Percentiles rank a stretch among this genome's conserved stretches.
Conservation (phyloP, 371 early-diverging fungal genomes). For the Choanephora cucurbitarum region DNA sequence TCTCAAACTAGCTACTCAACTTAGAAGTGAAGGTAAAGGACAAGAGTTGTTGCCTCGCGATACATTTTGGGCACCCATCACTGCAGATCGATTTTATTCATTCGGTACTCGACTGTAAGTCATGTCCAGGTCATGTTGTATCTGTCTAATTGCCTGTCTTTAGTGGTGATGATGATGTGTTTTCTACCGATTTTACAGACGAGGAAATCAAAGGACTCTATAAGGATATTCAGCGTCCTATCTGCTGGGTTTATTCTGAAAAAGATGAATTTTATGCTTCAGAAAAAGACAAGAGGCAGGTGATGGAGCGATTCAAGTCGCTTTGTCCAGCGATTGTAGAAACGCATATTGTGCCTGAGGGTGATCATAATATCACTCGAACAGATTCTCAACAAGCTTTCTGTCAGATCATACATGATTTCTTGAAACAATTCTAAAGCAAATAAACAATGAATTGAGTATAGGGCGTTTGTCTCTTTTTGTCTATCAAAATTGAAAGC, state of each 20-base stretch:
- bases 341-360: constrained; percentile 36
- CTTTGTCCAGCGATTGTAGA: constrained; percentile 42
- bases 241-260: constrained; percentile 45
- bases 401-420: constrained; percentile 14
- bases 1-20: constrained; percentile 31
- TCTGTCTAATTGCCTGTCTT: constrained; percentile 2
- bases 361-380: constrained; percentile 46
- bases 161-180: constrained; percentile 63
- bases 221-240: constrained; percentile 37
- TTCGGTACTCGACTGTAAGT: constrained; percentile 44
- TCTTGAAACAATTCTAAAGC: constrained; percentile 5
- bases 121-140: background rate
- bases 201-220: constrained; percentile 38
- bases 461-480: too few species aligned
- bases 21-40: constrained; percentile 43
- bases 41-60: constrained; percentile 45
- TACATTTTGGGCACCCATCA: constrained; percentile 36
- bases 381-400: constrained; percentile 28
- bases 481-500: too few species aligned
- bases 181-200: constrained; percentile 53
- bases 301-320: constrained; percentile 32
- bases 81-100: constrained; percentile 53
- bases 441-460: too few species aligned
- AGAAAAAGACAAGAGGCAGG: constrained; percentile 21
- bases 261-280: constrained; percentile 49